Conservation (phyloP, 164 flowering plant genomes). For the Umbilicus rupestris region DNA sequence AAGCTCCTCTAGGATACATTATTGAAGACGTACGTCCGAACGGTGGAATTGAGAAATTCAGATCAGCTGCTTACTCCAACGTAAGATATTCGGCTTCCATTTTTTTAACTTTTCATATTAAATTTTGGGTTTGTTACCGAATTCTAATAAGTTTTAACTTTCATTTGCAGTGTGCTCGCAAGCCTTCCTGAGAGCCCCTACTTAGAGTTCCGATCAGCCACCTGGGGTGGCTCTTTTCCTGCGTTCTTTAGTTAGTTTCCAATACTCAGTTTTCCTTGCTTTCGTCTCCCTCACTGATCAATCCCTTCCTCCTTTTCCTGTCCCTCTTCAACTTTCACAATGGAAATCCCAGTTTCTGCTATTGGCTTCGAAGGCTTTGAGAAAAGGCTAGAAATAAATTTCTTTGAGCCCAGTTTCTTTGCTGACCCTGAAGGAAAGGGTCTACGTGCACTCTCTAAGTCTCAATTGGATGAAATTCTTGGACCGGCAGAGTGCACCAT, state of each 20-base stretch:
- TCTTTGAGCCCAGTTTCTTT: slow-evolving; percentile 49
- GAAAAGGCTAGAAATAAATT: slow-evolving; percentile 72
- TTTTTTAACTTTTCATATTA: background rate
- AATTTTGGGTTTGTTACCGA: no score
- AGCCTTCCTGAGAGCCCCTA: slow-evolving; percentile 65
- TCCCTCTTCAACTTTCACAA: background rate
- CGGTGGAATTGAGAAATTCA: slow-evolving; percentile 65
- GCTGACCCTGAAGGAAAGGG: slow-evolving; percentile 51
- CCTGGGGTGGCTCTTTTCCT: slow-evolving; percentile 14
- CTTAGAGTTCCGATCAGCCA: slow-evolving; percentile 8
- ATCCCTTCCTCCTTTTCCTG: background rate
- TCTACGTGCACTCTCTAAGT: slow-evolving; percentile 49
- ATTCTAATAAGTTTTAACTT: no score
- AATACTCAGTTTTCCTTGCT: background rate
- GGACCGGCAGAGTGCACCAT: slow-evolving; percentile 75
- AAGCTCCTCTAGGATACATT: slow-evolving; percentile 63
- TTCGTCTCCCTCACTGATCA: slow-evolving; percentile 4
- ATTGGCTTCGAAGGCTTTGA: slow-evolving; percentile 92
- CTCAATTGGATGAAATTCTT: slow-evolving; percentile 62
- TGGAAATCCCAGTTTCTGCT: slow-evolving; percentile 33
- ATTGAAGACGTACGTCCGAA: slow-evolving; percentile 59
- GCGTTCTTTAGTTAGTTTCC: background rate
- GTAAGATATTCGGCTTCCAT: slow-evolving; percentile 18
- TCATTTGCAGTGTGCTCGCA: slow-evolving; percentile 62
- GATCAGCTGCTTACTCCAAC: slow-evolving; percentile 72